Conservation (phyloP, 2,329 filamentous ascomycete genomes). For the Pseudomassariella vexata region DNA sequence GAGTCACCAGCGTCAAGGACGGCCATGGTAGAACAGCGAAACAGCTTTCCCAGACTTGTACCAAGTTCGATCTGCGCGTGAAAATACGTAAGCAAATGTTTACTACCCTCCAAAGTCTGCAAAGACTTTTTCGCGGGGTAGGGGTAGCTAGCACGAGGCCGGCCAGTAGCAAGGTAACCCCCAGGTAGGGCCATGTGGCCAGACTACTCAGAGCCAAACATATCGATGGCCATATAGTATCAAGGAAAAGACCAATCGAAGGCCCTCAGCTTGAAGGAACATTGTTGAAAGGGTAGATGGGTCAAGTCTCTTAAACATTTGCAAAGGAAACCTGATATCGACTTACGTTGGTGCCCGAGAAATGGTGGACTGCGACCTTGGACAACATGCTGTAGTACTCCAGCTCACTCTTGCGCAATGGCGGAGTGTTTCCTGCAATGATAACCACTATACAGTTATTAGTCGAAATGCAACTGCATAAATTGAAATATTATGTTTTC, state of each 20-base stretch:
- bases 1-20: slow-evolving; percentile 97
- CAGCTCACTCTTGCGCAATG: slow-evolving; percentile 94
- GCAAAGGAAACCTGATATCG: slow-evolving; percentile 6
- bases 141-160: slow-evolving; percentile 27
- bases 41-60: slow-evolving; percentile 98
- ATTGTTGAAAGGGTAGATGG: slow-evolving; percentile 2
- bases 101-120: slow-evolving; percentile 82
- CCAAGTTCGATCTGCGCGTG: slow-evolving; percentile 84
- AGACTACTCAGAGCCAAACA: no score
- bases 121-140: slow-evolving; percentile 89
- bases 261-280: no score
- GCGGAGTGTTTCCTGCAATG: slow-evolving; percentile 90
- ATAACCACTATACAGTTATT: slow-evolving; percentile 41
- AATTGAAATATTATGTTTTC: no score
- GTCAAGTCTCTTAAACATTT: slow-evolving; percentile 1
- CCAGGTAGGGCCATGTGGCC: no score
- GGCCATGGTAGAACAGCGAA: slow-evolving; percentile 95
- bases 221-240: no score
- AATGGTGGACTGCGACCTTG: slow-evolving; percentile 97
- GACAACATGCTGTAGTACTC: slow-evolving; percentile 92
- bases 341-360: slow-evolving; percentile 98
- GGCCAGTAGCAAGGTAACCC: slow-evolving; percentile 1
- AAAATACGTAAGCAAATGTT: slow-evolving; percentile 47
- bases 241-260: slow-evolving; percentile 3
- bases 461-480: no score